These are phyloP conservation scores for Talaromyces islandicus DNA, from an alignment of 2,329 filamentous ascomycete genomes.

Conservation along the genomic window DNA sequence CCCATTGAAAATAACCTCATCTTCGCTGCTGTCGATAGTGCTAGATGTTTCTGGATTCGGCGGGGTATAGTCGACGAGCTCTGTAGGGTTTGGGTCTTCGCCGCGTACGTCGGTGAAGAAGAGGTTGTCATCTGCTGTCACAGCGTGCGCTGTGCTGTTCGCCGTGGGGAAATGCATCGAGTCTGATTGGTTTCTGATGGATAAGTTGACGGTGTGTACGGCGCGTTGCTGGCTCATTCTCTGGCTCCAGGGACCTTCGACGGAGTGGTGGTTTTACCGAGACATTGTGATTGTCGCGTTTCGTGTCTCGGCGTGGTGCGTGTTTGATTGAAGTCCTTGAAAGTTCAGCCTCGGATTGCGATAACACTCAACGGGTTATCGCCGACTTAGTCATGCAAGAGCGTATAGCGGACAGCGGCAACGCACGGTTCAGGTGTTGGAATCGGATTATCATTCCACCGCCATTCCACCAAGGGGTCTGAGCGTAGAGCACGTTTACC, in stretches of 20 bases:
- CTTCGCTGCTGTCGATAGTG: conserved; percentile 60
- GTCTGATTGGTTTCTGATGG: not conserved
- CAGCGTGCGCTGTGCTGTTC: not conserved
- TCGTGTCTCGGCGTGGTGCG: not conserved
- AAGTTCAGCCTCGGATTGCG: not conserved
- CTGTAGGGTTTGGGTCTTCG: conserved; percentile 7
- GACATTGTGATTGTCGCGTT: not conserved
- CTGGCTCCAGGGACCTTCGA: not conserved
- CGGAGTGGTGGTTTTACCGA: not conserved
- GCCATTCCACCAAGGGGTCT: too few relatives aligned
- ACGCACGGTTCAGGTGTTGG: too few relatives aligned
- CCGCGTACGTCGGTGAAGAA: conserved; percentile 34
- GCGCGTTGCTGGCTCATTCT: not conserved
- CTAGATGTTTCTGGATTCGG: conserved; percentile 12
- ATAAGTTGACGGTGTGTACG: not conserved
- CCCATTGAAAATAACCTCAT: conserved; percentile 43
- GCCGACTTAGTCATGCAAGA: not conserved
- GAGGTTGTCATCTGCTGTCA: conserved; percentile 1
- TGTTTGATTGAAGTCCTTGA: not conserved
- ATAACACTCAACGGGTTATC: not conserved
- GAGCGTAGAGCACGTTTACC: too few relatives aligned
- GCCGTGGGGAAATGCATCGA: not conserved
- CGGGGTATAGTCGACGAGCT: not conserved
- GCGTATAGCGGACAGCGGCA: too few relatives aligned
- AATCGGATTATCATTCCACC: too few relatives aligned